Base-by-base conservation (phyloP, 225 moss, liverwort and hornwort species). In the Physcomitrellopsis africana region DNA sequence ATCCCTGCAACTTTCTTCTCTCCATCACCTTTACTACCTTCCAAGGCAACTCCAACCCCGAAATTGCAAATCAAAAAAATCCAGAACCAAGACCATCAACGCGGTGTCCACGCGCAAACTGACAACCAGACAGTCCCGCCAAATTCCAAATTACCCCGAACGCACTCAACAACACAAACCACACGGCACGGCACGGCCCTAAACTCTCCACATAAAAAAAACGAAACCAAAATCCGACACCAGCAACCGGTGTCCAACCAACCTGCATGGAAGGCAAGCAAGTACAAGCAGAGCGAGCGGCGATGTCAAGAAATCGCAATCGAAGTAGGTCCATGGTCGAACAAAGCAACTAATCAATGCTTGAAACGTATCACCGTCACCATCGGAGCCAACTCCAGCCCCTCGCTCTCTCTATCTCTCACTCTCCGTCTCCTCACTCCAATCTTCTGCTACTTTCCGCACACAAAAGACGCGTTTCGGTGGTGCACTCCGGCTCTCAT, bases 251-350 rank as follows among this genome's bases (percentile, higher is more conserved):
- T 19, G 43, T 49, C 64, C 79, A 68, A 22, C 65, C 17, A 20
- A 81, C 81, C 84, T 84, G 84, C 84, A 84, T 81, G 80, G 84
- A 75, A 59, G 81, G 81, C 68, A 78, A 78, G 66, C 72, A 79
- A 14, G 72, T 59, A 72, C 84, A 78, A 56, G 72, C 60, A 62
- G 72, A 19, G 52, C 5, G 24, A 61, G 78, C 68, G 56, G 59
- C 47, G 75, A 81, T 63, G 72, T 63, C 37, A 46, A 85, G 78
- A 45, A 68, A 76, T 32, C 68, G 78, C 41, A 78, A 81, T 20
- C 66, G 77, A 18, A 64, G 72, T 29, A 71, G 63, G 58, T 78
- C 81, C 81, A 85, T 85, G 78, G 58, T 77, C 48, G 63, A 65
- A 43, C 42, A 27, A 67, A 32, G 78, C 44, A 69, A 42, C 55